Evolutionary conservation across 352 stramenopile genomes (phyloP), one percentile per base, ranked within the genome.

Genomic region (Phytopythium oedochilum): DNA sequence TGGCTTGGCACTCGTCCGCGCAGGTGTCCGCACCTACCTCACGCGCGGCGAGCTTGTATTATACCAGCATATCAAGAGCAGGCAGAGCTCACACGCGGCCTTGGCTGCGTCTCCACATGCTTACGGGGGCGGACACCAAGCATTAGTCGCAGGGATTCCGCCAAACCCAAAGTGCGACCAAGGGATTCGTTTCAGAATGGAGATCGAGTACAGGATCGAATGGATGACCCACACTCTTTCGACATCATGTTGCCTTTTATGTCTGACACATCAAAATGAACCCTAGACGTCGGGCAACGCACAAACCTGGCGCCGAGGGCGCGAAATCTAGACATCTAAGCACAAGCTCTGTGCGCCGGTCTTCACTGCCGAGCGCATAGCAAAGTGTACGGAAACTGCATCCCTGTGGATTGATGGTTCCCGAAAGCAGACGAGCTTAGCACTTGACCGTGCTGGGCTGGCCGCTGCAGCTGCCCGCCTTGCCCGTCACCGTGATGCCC

Each of bases 381-480:
- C 25, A n/a, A 18, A 26, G 7, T 15, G 6, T 6, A 22, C 17
- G 38, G 38, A 26, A 7, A 2, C 32, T 11, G 10, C 7, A 36
- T 9, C 29, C 29, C 5, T 5, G 32, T 36, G 3, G 32, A 14
- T 15, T 15, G 32, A 14, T 14, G n/a, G n/a, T n/a, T n/a, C n/a
- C 14, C 34, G 12, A n/a, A 39, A 39, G 11, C 1, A 15, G 10
- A 20, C 18, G 17, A 26, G 28, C 22, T 45, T 61, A 69, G 36
- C 50, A 45, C 42, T 18, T 52, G 43, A 70, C 22, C 14, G 23
- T 42, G 40, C 32, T 59, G 20, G 62, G 62, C 23, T 51, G 39
- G 36, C 62, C 62, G 9, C 45, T 61, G 26, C 54, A 43, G n/a
- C 54, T 62, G 23, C 62, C 57, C 36, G 57, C 58, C 25, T 47